Conservation (phyloP, 257 asterid genomes). For the Jaltomata sinuosa region DNA sequence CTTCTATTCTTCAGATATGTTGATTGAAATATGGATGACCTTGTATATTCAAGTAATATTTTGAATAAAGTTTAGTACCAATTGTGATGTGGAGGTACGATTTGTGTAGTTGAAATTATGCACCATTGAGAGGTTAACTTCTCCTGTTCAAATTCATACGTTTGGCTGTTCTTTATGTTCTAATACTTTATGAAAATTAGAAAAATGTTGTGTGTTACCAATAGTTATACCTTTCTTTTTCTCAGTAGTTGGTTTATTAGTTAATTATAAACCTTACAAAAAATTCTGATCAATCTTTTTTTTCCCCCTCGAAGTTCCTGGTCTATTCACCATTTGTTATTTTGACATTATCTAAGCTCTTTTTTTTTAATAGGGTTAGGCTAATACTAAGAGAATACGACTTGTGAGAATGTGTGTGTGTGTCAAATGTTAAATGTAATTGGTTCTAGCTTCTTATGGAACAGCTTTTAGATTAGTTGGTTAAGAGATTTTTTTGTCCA, state of each 20-base stretch:
- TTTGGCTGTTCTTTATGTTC: neutral
- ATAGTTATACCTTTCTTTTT: neutral
- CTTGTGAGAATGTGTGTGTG: too few species aligned
- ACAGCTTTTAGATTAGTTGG: neutral
- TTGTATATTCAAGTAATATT: neutral
- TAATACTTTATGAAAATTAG: neutral
- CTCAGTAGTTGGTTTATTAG: too few species aligned
- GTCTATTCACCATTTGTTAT: neutral
- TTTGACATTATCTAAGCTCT: neutral
- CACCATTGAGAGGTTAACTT: neutral
- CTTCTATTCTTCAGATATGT: neutral
- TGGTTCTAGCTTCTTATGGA: neutral
- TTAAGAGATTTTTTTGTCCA: neutral
- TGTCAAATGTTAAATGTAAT: neutral
- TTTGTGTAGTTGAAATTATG: neutral
- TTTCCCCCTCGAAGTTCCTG: neutral
- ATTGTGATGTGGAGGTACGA: neutral
- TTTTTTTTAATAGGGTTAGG: neutral
- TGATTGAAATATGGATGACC: neutral
- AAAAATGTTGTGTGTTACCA: neutral
- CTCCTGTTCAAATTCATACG: neutral
- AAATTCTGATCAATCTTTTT: neutral
- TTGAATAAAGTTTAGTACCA: neutral
- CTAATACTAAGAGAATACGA: neutral
- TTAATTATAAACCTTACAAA: neutral